Conservation (phyloP, 2,329 filamentous ascomycete genomes). For the Neofusicoccum sp. region DNA sequence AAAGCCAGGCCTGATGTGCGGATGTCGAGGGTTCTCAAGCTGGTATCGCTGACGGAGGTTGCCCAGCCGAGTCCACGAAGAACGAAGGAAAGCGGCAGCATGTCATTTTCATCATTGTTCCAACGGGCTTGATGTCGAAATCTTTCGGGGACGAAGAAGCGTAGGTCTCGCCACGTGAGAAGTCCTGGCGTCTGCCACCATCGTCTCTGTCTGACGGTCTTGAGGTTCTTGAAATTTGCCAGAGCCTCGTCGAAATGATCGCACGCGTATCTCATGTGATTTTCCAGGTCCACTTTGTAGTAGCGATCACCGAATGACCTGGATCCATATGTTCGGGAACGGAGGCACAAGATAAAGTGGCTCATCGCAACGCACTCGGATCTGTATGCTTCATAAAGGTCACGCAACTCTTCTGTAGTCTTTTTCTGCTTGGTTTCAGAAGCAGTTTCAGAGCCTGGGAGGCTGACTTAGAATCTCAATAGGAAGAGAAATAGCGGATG, state of each 20-base stretch:
- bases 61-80: conserved; percentile 8
- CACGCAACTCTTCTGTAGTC: background rate
- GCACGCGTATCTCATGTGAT: background rate
- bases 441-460: too few species aligned
- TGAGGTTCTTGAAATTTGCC: background rate
- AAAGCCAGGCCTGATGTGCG: conserved; percentile 1
- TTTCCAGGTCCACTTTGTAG: background rate
- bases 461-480: too few species aligned
- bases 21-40: background rate
- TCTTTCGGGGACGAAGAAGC: background rate
- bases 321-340: background rate
- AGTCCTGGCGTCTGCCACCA: background rate
- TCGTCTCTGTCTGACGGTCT: background rate
- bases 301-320: background rate
- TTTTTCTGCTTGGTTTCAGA: background rate
- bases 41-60: background rate
- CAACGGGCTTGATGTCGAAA: background rate
- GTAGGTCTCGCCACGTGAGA: background rate
- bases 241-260: conserved; percentile 12
- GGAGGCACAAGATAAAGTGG: background rate
- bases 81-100: background rate
- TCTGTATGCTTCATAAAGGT: background rate
- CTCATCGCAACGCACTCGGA: background rate
- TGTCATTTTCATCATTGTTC: background rate
- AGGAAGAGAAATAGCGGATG: background rate